A percentile compares a stretch with the other conserved stretches of the same genome.
Evolutionary conservation across 805 yeast species (phyloP).

Genomic region (Sungouiella thailandica): DNA sequence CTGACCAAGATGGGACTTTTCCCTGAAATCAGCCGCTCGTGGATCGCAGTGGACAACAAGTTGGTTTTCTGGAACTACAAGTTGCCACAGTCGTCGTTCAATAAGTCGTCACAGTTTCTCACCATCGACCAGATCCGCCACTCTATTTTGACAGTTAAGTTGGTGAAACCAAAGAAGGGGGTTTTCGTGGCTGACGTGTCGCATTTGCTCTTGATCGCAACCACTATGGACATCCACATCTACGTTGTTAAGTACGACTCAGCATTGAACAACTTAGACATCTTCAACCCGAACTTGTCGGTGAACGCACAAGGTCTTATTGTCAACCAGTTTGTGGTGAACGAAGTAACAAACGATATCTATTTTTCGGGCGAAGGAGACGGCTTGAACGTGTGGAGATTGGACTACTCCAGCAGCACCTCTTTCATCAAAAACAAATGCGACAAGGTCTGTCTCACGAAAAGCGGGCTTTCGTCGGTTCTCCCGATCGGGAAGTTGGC

Average conservation of each 20-base stretch:
- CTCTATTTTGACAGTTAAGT: conserved; percentile 67
- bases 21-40: conserved; percentile 72
- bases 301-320: conserved; percentile 77
- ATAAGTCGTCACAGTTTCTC: conserved; percentile 51
- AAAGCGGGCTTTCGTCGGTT: conserved; percentile 46
- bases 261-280: conserved; percentile 46
- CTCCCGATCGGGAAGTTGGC: conserved; percentile 32
- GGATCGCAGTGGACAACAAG: conserved; percentile 81
- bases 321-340: conserved; percentile 56
- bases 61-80: conserved; percentile 81
- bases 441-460: conserved; percentile 74
- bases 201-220: conserved; percentile 68
- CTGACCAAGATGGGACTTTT: conserved; percentile 78
- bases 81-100: conserved; percentile 45
- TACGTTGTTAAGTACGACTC: conserved; percentile 60
- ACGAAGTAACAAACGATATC: conserved; percentile 66
- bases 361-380: conserved; percentile 80
- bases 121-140: conserved; percentile 79
- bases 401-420: conserved; percentile 75
- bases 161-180: conserved; percentile 77
- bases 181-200: conserved; percentile 77
- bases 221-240: conserved; percentile 73
- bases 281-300: conserved; percentile 78
- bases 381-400: conserved; percentile 79
- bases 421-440: conserved; percentile 85